Evolutionary conservation across 345 rosid genomes (phyloP), one percentile per base, ranked within the genome.

Genomic region (Zanthoxylum bungeanum): DNA sequence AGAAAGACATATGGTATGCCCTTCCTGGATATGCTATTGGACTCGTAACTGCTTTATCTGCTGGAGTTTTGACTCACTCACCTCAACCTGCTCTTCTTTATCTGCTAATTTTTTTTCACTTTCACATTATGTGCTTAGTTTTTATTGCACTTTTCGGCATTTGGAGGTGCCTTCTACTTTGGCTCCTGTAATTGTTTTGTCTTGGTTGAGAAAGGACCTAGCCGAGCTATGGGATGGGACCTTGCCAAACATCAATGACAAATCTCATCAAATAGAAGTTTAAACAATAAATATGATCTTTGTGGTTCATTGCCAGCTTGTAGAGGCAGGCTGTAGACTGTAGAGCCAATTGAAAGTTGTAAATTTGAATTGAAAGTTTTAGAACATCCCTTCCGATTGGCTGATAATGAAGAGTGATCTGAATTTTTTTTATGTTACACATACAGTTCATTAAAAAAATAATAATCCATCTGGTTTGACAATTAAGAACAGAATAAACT

Each of bases 11-110:
- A 76, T 81, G 93, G 95, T 90, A 86, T 79, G 98, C 95, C 30
- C 90, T 94, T 73, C 87, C 97, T 12, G 97, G 98, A 33, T 90
- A 94, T 76, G 93, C 93, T 65, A 70, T 88, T 60, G 98, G 98
- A 73, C 84, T 94, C 61, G 78, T 86, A 19, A 72, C 86, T 6
- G 97, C 98, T 40, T 79, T 94, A 71, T 92, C 95, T 27, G 95
- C 97, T 47, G 97, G 98, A 63, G 82, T 90, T 73, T 68, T 92
- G 78, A 90, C 97, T 16, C 97, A 62, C 77, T 85, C 87, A 16
- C 97, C 97, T 67, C 98, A 94, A 63, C 98, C 98, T 12, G 97
- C 98, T 46, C 93, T 91, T 67, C 96, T 95, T 71, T 92, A 92
- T 85, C 87, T 89, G 99, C 98, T 92, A 88, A 2, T 3, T 67